phyloP scores from a whole-genome alignment of 805 yeast genomes.

The Yamadazyma kitorensis region DNA sequence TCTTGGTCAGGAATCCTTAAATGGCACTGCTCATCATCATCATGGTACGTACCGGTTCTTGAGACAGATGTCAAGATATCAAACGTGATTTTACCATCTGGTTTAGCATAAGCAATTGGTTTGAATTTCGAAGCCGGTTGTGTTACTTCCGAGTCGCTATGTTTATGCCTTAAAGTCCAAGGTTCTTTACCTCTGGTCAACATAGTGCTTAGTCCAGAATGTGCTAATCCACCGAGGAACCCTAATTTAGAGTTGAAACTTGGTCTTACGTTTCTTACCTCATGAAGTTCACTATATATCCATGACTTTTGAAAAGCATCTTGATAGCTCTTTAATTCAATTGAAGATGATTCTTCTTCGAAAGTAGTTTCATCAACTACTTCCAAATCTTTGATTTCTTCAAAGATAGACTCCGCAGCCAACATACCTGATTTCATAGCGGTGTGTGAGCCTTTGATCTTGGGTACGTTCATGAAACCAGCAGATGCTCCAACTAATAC shows the following conservation, averaged over 20 bases:
- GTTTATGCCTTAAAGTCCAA: slow-evolving; percentile 75
- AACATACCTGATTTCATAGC: slow-evolving; percentile 95
- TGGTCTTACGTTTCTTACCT: slow-evolving; percentile 89
- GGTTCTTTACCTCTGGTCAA: slow-evolving; percentile 78
- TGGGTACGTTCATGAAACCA: slow-evolving; percentile 96
- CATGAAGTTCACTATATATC: slow-evolving; percentile 79
- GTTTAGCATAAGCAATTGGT: slow-evolving; percentile 89
- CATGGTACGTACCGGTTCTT: slow-evolving; percentile 94
- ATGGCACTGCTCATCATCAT: slow-evolving; percentile 91
- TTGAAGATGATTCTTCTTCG: slow-evolving; percentile 25
- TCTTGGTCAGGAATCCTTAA: slow-evolving; percentile 63
- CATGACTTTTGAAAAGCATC: slow-evolving; percentile 69
- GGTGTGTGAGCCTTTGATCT: slow-evolving; percentile 95
- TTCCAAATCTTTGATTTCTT: slow-evolving; percentile 40
- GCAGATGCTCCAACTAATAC: slow-evolving; percentile 93
- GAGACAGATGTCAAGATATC: slow-evolving; percentile 93
- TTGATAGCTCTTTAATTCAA: slow-evolving; percentile 61
- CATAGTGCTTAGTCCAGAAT: slow-evolving; percentile 82
- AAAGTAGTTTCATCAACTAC: slow-evolving; percentile 42
- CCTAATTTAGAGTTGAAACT: slow-evolving; percentile 80
- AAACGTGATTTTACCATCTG: slow-evolving; percentile 89
- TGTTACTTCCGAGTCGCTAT: slow-evolving; percentile 73
- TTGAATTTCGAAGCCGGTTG: slow-evolving; percentile 59
- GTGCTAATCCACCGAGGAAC: slow-evolving; percentile 72
- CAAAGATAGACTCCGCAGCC: slow-evolving; percentile 84